Percentiles rank a stretch among this genome's conserved stretches.
Evolutionary conservation across 2,329 filamentous ascomycete species (phyloP).

Genomic region (Lecanicillium sp.): DNA sequence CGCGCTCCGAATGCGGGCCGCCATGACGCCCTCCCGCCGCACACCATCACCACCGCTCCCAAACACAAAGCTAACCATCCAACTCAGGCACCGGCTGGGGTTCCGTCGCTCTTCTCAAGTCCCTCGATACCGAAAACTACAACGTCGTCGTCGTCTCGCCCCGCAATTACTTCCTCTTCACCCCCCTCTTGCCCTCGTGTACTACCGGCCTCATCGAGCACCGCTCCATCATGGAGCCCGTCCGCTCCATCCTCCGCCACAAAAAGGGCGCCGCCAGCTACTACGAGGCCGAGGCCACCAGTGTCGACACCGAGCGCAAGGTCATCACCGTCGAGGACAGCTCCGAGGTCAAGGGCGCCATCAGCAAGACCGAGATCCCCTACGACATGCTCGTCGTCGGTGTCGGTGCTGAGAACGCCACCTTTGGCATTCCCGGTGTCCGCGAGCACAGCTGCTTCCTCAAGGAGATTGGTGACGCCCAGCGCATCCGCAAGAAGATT

Average conservation of each 20-base stretch:
- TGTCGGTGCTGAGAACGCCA: conserved; percentile 96
- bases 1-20: conserved; percentile 14
- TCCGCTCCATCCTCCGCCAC: conserved; percentile 90
- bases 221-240: conserved; percentile 98
- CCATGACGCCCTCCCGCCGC: not conserved
- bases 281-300: conserved; percentile 96
- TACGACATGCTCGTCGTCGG: conserved; percentile 98
- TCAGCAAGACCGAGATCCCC: conserved; percentile 77
- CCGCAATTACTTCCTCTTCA: conserved; percentile 99
- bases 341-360: conserved; percentile 83
- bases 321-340: conserved; percentile 85
- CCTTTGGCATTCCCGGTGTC: conserved; percentile 95
- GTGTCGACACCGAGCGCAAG: conserved; percentile 89
- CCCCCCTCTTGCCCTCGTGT: conserved; percentile 91
- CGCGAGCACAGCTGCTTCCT: conserved; percentile 94
- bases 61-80: conserved; percentile 15
- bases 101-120: conserved; percentile 93
- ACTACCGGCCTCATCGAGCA: conserved; percentile 97
- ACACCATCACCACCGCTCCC: not conserved
- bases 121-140: conserved; percentile 98
- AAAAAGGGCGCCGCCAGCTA: conserved; percentile 92
- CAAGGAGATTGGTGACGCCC: conserved; percentile 95
- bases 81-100: conserved; percentile 84
- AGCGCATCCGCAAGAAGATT: conserved; percentile 94
- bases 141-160: conserved; percentile 97